A percentile compares a stretch with the other conserved stretches of the same genome.
These are phyloP conservation scores for Sclerotinia spermophila DNA, from an alignment of 2,329 filamentous ascomycete species.

Conservation along the genomic window DNA sequence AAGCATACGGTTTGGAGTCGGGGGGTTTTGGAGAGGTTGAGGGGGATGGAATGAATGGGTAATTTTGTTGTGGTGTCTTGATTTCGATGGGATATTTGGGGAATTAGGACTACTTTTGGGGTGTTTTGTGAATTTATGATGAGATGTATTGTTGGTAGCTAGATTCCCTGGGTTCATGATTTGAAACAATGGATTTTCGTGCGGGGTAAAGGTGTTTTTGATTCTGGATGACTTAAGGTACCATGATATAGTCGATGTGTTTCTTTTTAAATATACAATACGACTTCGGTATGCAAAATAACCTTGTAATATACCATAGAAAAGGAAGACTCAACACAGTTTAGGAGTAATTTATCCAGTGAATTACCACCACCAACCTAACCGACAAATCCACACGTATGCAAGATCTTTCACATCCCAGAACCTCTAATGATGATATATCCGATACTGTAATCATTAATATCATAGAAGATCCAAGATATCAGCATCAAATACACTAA, in stretches of 20 bases:
- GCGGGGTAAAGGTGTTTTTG: not conserved
- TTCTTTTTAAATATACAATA: fast-evolving
- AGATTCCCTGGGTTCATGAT: not conserved
- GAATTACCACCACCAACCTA: not conserved
- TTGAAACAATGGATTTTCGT: not conserved
- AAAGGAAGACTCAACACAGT: not conserved
- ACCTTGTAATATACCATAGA: fast-evolving
- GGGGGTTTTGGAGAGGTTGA: not conserved
- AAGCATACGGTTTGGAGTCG: not conserved
- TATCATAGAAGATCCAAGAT: no score
- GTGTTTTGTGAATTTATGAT: no score
- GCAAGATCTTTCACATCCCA: not conserved
- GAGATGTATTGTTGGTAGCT: no score
- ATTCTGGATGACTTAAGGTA: not conserved
- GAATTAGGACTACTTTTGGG: not conserved
- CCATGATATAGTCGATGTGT: not conserved
- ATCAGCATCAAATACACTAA: no score
- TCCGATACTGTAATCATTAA: no score
- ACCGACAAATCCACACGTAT: not conserved
- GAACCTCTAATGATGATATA: no score
- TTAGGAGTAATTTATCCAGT: not conserved
- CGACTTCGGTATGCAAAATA: fast-evolving
- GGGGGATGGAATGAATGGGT: not conserved
- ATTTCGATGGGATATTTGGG: fast-evolving
- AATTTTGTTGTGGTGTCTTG: not conserved